phyloP scores from a whole-genome alignment of 805 yeast species.

The Starmerella khaoyaiensis region DNA sequence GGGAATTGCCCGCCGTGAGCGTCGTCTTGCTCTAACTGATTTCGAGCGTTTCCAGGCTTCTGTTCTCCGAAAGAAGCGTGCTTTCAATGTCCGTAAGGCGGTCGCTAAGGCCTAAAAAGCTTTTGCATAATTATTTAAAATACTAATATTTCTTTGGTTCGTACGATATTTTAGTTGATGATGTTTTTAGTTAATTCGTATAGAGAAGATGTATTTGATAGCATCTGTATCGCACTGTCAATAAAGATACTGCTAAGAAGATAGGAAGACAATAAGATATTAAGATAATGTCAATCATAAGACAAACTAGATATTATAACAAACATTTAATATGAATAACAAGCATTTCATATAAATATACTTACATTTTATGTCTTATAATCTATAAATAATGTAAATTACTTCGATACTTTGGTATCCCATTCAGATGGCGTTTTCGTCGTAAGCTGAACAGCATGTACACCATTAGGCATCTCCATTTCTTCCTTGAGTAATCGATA shows the following conservation, averaged over 20 bases:
- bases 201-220: too few species aligned
- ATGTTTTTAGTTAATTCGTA: too few species aligned
- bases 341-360: too few species aligned
- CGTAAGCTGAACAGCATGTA: conserved; percentile 79
- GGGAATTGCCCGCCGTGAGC: conserved; percentile 90
- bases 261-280: too few species aligned
- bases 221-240: too few species aligned
- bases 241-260: too few species aligned
- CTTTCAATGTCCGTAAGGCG: conserved; percentile 89
- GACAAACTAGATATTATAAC: too few species aligned
- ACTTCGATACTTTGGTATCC: background rate
- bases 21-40: conserved; percentile 86
- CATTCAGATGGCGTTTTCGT: conserved; percentile 68
- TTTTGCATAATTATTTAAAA: conserved; percentile 12
- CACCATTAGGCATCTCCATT: conserved; percentile 45
- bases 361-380: conserved; percentile 1
- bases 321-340: too few species aligned
- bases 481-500: conserved; percentile 62
- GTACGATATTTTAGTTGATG: background rate
- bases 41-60: conserved; percentile 99
- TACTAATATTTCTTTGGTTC: too few species aligned
- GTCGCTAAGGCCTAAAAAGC: conserved; percentile 65
- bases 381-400: background rate
- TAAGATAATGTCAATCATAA: too few species aligned
- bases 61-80: conserved; percentile 95